A percentile compares a stretch with the other conserved stretches of the same genome.
phyloP scores from a whole-genome alignment of 148 eudicot genomes.

The Rhododendron simsii region DNA sequence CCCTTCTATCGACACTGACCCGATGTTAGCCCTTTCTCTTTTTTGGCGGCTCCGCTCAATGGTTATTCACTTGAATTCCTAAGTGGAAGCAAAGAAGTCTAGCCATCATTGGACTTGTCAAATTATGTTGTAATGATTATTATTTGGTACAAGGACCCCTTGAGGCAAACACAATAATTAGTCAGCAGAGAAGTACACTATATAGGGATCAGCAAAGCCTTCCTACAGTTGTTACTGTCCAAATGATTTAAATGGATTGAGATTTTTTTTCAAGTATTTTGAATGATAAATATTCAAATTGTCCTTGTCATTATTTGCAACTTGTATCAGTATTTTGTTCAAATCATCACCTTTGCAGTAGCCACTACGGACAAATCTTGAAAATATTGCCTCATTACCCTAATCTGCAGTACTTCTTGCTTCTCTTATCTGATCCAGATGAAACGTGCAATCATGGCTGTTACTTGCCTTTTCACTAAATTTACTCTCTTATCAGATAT shows the following conservation, averaged over 20 bases:
- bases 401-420: conserved; percentile 4
- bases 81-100: neutral
- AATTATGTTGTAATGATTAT: conserved; percentile 13
- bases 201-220: neutral
- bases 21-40: neutral
- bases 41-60: neutral
- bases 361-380: neutral
- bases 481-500: neutral
- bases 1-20: too few relatives aligned
- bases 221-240: neutral
- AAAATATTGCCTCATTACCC: neutral
- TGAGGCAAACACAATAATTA: neutral
- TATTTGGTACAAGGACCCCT: conserved; percentile 5
- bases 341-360: neutral
- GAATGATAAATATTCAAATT: neutral
- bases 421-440: neutral
- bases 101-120: neutral
- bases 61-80: neutral
- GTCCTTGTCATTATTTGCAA: neutral
- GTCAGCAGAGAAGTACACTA: conserved; percentile 3
- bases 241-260: neutral
- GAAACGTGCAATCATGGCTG: neutral
- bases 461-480: neutral
- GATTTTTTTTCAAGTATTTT: neutral
- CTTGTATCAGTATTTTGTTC: neutral